phyloP scores from a whole-genome alignment of 257 asterid genomes.

The Cinchona pubescens region DNA sequence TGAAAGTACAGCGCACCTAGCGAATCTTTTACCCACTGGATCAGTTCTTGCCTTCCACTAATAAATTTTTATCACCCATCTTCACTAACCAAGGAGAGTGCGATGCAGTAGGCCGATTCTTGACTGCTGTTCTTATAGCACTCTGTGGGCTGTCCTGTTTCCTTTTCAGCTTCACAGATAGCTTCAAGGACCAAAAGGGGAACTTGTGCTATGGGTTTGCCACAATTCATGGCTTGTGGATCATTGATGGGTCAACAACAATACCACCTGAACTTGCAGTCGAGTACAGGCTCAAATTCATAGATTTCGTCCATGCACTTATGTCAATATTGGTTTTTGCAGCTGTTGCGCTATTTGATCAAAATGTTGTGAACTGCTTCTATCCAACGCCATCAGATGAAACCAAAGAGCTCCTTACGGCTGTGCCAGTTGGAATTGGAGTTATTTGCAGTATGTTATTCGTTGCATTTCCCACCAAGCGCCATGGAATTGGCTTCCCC shows the following conservation, averaged over 20 bases:
- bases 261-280: slow-evolving; percentile 51
- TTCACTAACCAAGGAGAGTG: slow-evolving; percentile 79
- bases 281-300: slow-evolving; percentile 54
- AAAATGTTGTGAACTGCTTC: slow-evolving; percentile 68
- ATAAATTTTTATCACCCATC: slow-evolving; percentile 65
- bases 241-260: slow-evolving; percentile 66
- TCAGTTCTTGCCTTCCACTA: slow-evolving; percentile 80
- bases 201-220: slow-evolving; percentile 70
- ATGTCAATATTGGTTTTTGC: slow-evolving; percentile 84
- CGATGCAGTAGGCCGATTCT: slow-evolving; percentile 45
- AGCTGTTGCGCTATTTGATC: slow-evolving; percentile 71
- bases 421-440: slow-evolving; percentile 84
- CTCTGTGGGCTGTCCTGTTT: slow-evolving; percentile 72
- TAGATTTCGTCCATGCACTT: slow-evolving; percentile 77
- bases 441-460: slow-evolving; percentile 78
- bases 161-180: slow-evolving; percentile 70
- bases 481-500: slow-evolving; percentile 95
- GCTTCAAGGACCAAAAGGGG: slow-evolving; percentile 75
- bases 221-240: slow-evolving; percentile 66
- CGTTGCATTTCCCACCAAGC: slow-evolving; percentile 72
- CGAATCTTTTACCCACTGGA: slow-evolving; percentile 92
- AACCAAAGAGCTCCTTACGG: slow-evolving; percentile 58
- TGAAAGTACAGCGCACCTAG: slow-evolving; percentile 76
- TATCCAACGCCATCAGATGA: slow-evolving; percentile 67
- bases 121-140: slow-evolving; percentile 56